Evolutionary conservation across 2,329 filamentous ascomycete genomes (phyloP), one percentile per base, ranked within the genome.

Genomic region (Talaromyces amestolkiae): DNA sequence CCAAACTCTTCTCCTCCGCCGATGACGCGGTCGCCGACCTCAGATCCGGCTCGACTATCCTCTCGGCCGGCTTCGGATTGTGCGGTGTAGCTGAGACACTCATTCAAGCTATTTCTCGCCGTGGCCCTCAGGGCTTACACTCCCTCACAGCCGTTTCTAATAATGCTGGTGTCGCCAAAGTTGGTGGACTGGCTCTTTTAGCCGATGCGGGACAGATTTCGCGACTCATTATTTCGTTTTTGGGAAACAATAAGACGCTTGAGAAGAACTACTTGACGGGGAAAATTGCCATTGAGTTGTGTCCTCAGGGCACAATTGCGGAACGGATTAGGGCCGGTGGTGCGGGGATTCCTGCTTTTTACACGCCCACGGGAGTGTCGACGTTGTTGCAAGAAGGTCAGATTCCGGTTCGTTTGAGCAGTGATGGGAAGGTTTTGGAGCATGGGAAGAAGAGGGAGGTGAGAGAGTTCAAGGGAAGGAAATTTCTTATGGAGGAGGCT

Each of bases 231-330:
- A 91, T 93, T 45, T 94, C 90, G 72, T 97, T 96, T 78, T 92
- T 97, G 61, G 93, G 93, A 75, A 92, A 95, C 81, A 97, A 97
- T 82, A 96, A 96, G 83, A 91, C 90, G 3, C 92, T 97, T 67
- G 93, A 97, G 82, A 84, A 85, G 75, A 95, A 93, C 88, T 97
- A 97, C 76, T 83, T 97, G 63, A 91, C 87, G 1, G 93, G 93
- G 65, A 85, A 96, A 76, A 88, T 97, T 64, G 92, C 95, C 77
- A 86, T 97, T 51, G 93, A 97, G 81, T 86, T 97, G 70, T 96
- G 91, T 3, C 93, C 93, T 0, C 93, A 97, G 78, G 93, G 93
- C 67, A 97, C 93, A 9, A 84, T 97, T 54, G 93, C 93, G n/a
- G 93, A 97, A 82, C 87, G 93, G 66, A 93, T 93, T 78, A 87